Percentiles rank a stretch among this genome's conserved stretches.
Conservation (phyloP, 257 asterid species). For the Galeopsis tetrahit region DNA sequence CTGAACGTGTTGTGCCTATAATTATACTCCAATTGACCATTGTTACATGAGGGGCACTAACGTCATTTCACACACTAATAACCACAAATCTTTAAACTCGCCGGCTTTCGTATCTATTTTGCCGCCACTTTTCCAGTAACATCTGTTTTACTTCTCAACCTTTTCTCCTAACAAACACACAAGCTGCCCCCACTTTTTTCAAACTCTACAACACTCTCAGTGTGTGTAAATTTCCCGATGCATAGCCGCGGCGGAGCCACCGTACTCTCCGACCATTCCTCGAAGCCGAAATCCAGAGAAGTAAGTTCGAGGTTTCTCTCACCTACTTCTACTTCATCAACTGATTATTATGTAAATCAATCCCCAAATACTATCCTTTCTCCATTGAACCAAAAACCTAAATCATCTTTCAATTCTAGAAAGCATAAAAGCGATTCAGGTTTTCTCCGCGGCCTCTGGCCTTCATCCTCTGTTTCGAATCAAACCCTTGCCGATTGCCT, state of each 20-base stretch:
- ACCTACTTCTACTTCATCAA: constrained; percentile 41
- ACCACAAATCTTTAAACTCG: constrained; percentile 37
- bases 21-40: constrained; percentile 1
- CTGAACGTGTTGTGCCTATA: too few relatives aligned
- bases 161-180: constrained; percentile 38
- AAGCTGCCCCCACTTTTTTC: neutral
- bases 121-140: constrained; percentile 72
- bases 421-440: constrained; percentile 60
- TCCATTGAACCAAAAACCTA: constrained; percentile 43
- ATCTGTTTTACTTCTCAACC: constrained; percentile 50
- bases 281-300: constrained; percentile 62
- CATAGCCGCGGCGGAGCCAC: constrained; percentile 42
- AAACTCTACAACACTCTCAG: constrained; percentile 11
- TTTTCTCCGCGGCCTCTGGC: constrained; percentile 70
- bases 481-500: constrained; percentile 53
- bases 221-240: constrained; percentile 51
- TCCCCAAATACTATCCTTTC: constrained; percentile 48
- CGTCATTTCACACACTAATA: neutral
- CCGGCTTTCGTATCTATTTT: constrained; percentile 66
- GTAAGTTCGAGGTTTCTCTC: constrained; percentile 76
- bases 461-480: constrained; percentile 46
- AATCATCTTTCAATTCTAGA: constrained; percentile 41
- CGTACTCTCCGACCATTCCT: constrained; percentile 30
- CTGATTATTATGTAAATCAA: constrained; percentile 35
- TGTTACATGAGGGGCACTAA: neutral